Evolutionary conservation across 768 basidiomycete genomes (phyloP).

Genomic region (Arthromyces matolae): DNA sequence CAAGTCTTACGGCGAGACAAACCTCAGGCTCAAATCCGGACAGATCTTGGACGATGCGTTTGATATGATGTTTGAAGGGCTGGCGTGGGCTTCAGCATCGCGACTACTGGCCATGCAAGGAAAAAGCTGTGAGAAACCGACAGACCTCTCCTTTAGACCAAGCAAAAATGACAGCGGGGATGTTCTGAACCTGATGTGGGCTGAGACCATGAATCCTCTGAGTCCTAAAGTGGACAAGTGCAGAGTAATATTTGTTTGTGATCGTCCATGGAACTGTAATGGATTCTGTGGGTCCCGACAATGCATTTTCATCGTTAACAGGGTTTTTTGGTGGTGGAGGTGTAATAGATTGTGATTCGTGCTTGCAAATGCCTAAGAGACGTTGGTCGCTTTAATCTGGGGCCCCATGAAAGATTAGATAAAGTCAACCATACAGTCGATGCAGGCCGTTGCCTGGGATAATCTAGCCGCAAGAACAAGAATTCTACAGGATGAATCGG

Average conservation of each 20-base stretch:
- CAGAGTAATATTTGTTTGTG: conserved; percentile 77
- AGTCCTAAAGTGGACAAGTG: conserved; percentile 65
- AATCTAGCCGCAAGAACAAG: conserved; percentile 27
- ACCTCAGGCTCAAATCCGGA: conserved; percentile 64
- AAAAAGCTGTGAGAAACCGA: conserved; percentile 13
- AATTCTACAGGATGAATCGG: conserved; percentile 29
- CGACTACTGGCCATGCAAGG: conserved; percentile 8
- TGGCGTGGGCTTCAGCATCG: conserved; percentile 27
- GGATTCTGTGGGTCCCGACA: conserved; percentile 11
- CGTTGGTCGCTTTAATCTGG: background rate
- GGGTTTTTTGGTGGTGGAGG: conserved; percentile 1
- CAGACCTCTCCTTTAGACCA: conserved; percentile 68
- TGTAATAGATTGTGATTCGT: too few relatives aligned
- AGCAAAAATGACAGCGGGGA: conserved; percentile 72
- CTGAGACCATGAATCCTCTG: conserved; percentile 43
- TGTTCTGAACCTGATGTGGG: conserved; percentile 37
- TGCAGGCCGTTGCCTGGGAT: conserved; percentile 20
- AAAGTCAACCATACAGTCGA: conserved; percentile 17
- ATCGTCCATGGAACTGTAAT: conserved; percentile 67
- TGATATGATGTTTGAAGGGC: conserved; percentile 58
- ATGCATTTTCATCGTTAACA: background rate
- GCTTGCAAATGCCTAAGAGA: too few relatives aligned
- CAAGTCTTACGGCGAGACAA: conserved; percentile 60
- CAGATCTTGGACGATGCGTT: conserved; percentile 45
- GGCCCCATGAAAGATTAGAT: background rate